phyloP scores from a whole-genome alignment of 2,329 filamentous ascomycete genomes.

The Fusarium subglutinans region DNA sequence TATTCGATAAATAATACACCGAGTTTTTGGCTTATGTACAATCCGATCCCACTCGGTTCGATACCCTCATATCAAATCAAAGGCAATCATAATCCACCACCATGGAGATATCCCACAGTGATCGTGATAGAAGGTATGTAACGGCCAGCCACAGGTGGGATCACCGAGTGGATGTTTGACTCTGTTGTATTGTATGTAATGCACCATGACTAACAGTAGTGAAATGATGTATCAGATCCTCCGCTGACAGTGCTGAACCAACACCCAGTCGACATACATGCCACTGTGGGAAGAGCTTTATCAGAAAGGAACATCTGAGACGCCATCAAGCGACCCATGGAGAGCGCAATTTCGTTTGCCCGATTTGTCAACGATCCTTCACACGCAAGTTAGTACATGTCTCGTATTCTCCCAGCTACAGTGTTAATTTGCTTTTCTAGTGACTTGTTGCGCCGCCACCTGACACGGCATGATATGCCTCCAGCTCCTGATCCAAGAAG shows the following conservation, averaged over 20 bases:
- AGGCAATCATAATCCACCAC: conserved; percentile 17
- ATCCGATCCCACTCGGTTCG: conserved; percentile 36
- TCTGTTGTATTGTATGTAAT: neutral
- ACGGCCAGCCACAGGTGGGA: conserved; percentile 12
- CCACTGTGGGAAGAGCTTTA: conserved; percentile 53
- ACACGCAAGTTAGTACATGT: conserved; percentile 49
- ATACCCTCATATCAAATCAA: conserved; percentile 3
- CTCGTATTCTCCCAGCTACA: neutral
- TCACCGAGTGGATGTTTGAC: neutral
- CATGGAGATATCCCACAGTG: conserved; percentile 38
- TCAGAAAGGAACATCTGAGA: conserved; percentile 53
- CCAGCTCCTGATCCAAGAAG: conserved; percentile 46
- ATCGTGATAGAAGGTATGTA: conserved; percentile 14
- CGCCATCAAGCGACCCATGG: conserved; percentile 53
- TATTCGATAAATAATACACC: neutral
- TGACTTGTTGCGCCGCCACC: conserved; percentile 52
- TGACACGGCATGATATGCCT: conserved; percentile 47
- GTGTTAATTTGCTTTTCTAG: conserved; percentile 25
- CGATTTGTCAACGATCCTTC: conserved; percentile 51
- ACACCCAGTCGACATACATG: conserved; percentile 45
- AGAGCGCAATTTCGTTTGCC: conserved; percentile 48
- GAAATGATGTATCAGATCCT: conserved; percentile 16
- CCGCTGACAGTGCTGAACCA: conserved; percentile 19
- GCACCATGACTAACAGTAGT: neutral
- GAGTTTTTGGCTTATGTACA: neutral